Base-by-base conservation (phyloP, 805 yeast genomes). In the Debaryomyces tyrocola region DNA sequence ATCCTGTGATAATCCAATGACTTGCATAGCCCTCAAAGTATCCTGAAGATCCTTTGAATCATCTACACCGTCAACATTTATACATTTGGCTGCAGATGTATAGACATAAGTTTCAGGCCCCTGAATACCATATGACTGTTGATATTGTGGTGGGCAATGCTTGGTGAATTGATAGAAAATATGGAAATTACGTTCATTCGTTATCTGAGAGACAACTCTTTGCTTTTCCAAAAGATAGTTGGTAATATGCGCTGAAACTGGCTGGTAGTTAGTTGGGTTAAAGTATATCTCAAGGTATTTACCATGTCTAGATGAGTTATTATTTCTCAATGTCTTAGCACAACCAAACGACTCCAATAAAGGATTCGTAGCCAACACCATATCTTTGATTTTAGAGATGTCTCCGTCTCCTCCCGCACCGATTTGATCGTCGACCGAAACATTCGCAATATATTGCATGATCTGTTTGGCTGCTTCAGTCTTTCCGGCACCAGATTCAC, bases 401-500 rank as follows among this genome's bases (percentile, higher is more conserved):
- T 82, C 80, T n/a, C 74, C 75, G 28, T 86, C 78, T 17, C 86
- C 76, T 6, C 82, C 69, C 12, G 42, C 20, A 9, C 21, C 21
- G 11, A 15, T 14, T 7, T 39, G 17, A 24, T 54, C 59, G 43
- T 66, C 73, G 10, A 91, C 95, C 1, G 94, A 84, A 3, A 90
- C 96, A 20, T 91, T 83, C 33, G 97, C 90, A 56, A 92, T 86
- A 64, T 92, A 92, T 69, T 92, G 97, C 98, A 92, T 92, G 67
- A 92, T 91, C 64, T 95, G 83, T 73, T 92, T 92, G 36, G 98
- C 97, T 18, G 97, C 97, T 70, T 92, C 98, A 4, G 98, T 92
- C 63, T 92, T 92, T 42, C 98, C 98, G 4, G 98, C 98, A 51
- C 98, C 98, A 1, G 96, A 88, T 66, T 92, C 98, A 47, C 98